A percentile compares a stretch with the other conserved stretches of the same genome.
These are phyloP conservation scores for Dictyostelium capitatum DNA, from an alignment of 78 protist genomes.

Conservation along the genomic window DNA sequence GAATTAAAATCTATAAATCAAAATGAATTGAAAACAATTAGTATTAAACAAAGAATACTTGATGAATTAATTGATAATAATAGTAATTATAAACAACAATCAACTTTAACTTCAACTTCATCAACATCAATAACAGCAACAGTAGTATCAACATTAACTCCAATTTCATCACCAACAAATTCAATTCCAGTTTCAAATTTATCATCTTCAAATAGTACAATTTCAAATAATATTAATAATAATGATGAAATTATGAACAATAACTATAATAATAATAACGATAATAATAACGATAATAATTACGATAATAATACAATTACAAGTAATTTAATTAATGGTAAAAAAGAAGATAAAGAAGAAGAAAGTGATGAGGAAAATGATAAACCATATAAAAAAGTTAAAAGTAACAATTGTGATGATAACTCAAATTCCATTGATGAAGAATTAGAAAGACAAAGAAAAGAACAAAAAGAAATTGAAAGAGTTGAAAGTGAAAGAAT, in stretches of 20 bases:
- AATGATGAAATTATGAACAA: slow-evolving; percentile 1
- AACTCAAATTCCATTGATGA: background rate
- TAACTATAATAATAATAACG: background rate
- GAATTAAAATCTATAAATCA: background rate
- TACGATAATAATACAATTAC: background rate
- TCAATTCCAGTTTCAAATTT: background rate
- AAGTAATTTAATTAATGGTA: background rate
- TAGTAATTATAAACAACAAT: background rate
- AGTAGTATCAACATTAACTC: background rate
- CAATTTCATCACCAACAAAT: background rate
- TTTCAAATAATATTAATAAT: background rate
- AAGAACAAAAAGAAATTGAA: background rate
- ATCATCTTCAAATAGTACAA: background rate
- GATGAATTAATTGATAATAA: background rate
- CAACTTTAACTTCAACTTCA: background rate
- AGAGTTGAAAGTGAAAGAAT: background rate
- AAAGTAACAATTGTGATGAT: background rate
- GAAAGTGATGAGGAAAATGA: background rate
- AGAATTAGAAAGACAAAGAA: background rate
- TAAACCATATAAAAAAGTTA: background rate
- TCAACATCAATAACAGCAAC: background rate
- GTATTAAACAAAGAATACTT: background rate
- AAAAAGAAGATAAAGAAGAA: background rate
- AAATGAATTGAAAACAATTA: background rate
- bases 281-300: slow-evolving; percentile 4